phyloP scores from a whole-genome alignment of 2,329 filamentous ascomycete species.

The Pseudogymnoascus sp. region DNA sequence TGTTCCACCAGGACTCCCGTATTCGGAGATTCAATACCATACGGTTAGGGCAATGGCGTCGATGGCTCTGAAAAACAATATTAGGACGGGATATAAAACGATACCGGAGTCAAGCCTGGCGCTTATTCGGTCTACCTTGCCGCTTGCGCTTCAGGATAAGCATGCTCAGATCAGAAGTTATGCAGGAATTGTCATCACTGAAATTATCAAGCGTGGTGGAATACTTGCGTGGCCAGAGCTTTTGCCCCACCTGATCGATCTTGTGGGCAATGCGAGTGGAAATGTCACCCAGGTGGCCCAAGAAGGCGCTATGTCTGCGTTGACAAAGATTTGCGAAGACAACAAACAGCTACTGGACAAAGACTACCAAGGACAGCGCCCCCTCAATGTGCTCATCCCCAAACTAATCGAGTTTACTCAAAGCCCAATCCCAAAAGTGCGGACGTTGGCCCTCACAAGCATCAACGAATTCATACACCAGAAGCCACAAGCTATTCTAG shows the following conservation, averaged over 20 bases:
- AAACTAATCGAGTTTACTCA: constrained; percentile 83
- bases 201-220: constrained; percentile 76
- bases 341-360: constrained; percentile 79
- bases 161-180: constrained; percentile 78
- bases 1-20: constrained; percentile 51
- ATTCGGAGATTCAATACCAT: constrained; percentile 56
- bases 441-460: constrained; percentile 68
- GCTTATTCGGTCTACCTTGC: constrained; percentile 72
- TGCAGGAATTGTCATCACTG: constrained; percentile 88
- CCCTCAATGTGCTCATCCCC: constrained; percentile 80
- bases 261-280: constrained; percentile 66
- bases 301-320: constrained; percentile 86
- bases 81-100: constrained; percentile 65
- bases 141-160: constrained; percentile 72
- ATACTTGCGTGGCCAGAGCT: constrained; percentile 88
- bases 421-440: constrained; percentile 67
- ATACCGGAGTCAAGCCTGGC: constrained; percentile 66
- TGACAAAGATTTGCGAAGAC: constrained; percentile 95
- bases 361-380: constrained; percentile 81
- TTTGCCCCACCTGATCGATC: constrained; percentile 69
- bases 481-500: constrained; percentile 73
- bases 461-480: constrained; percentile 89
- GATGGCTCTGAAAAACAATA: constrained; percentile 93
- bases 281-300: constrained; percentile 65
- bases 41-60: constrained; percentile 79